These are phyloP conservation scores for Fusarium mundagurra DNA, from an alignment of 2,329 filamentous ascomycete genomes.

Conservation along the genomic window DNA sequence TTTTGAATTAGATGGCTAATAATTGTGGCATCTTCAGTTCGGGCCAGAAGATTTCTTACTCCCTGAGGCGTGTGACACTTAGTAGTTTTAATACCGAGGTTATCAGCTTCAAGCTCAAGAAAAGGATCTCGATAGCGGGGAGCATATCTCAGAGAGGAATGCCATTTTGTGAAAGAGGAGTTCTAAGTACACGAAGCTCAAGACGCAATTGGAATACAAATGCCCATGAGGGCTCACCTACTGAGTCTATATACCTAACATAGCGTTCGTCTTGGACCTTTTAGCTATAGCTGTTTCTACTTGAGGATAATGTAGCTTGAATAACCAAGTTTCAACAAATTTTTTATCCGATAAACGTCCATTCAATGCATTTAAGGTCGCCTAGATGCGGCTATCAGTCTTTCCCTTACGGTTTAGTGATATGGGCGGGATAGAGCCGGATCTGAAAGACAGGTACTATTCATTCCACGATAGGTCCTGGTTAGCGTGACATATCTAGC, in stretches of 20 bases:
- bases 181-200: background rate
- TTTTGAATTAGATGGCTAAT: background rate
- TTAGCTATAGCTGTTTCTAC: background rate
- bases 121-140: background rate
- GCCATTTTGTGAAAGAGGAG: background rate
- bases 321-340: background rate
- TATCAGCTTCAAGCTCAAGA: background rate
- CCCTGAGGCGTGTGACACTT: background rate
- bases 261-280: background rate
- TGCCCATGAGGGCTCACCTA: background rate
- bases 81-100: background rate
- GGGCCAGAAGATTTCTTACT: background rate
- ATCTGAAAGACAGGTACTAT: background rate
- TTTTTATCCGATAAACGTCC: background rate
- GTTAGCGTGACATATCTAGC: background rate
- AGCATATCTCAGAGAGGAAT: background rate
- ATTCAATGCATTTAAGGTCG: background rate
- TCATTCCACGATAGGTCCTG: background rate
- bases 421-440: background rate
- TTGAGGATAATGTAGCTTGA: background rate
- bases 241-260: background rate
- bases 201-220: background rate
- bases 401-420: background rate
- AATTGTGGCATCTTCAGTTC: background rate
- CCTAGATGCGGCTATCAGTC: background rate